These are phyloP conservation scores for Pogostemon cablin DNA, from an alignment of 257 asterid species.

Conservation along the genomic window DNA sequence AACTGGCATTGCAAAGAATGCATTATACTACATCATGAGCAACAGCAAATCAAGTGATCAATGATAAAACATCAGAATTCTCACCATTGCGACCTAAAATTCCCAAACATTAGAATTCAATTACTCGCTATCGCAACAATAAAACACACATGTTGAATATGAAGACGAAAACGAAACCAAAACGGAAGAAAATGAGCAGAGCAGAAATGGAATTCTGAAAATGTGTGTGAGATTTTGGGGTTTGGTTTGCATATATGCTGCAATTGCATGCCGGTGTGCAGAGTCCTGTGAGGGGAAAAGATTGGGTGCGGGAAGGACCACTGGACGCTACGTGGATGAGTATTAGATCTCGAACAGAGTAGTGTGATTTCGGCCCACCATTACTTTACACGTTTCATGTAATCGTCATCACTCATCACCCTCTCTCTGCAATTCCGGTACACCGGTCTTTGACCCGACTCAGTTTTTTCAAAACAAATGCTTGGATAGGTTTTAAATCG, in stretches of 20 bases:
- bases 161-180: background rate
- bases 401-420: background rate
- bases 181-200: background rate
- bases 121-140: slow-evolving; percentile 5
- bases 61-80: background rate
- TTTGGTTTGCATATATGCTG: background rate
- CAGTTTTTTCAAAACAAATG: background rate
- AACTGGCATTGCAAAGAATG: slow-evolving; percentile 16
- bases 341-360: background rate
- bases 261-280: slow-evolving; percentile 27
- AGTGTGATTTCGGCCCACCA: background rate
- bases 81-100: slow-evolving; percentile 2
- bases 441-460: background rate
- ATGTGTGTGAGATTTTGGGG: background rate
- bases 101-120: slow-evolving; percentile 1
- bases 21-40: too few species aligned
- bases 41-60: too few species aligned
- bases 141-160: slow-evolving; percentile 1
- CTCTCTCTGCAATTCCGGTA: background rate
- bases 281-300: background rate
- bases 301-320: slow-evolving; percentile 25
- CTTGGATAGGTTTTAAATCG: background rate
- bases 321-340: slow-evolving; percentile 30
- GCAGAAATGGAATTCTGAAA: background rate
- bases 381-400: slow-evolving; percentile 23